phyloP scores from a whole-genome alignment of 2,329 filamentous ascomycete genomes.

The Pseudogymnoascus verrucosus region DNA sequence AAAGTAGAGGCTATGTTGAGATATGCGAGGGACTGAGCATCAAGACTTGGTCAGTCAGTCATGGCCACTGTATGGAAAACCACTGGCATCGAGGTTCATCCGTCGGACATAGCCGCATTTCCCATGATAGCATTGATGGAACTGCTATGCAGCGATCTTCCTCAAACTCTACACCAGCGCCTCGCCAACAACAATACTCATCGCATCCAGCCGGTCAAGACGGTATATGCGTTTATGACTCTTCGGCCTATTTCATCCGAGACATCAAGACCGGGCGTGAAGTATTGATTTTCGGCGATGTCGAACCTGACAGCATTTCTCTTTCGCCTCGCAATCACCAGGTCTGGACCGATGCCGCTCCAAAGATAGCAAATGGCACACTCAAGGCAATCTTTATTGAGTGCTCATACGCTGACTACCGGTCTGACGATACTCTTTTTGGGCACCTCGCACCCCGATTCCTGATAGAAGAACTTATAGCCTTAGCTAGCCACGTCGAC shows the following conservation, averaged over 20 bases:
- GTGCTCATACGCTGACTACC: slow-evolving; percentile 82
- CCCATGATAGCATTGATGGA: neutral
- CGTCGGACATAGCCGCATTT: slow-evolving; percentile 9
- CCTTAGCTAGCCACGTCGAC: slow-evolving; percentile 46
- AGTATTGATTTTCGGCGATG: slow-evolving; percentile 89
- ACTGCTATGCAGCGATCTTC: neutral
- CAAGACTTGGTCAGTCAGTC: slow-evolving; percentile 78
- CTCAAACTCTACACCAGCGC: neutral
- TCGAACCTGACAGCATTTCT: slow-evolving; percentile 84
- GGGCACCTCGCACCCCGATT: slow-evolving; percentile 83
- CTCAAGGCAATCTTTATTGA: slow-evolving; percentile 87
- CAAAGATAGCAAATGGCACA: slow-evolving; percentile 65
- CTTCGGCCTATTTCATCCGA: slow-evolving; percentile 88
- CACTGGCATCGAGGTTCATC: slow-evolving; percentile 55
- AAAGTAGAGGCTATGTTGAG: slow-evolving; percentile 68
- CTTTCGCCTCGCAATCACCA: slow-evolving; percentile 70
- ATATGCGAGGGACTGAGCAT: slow-evolving; percentile 84
- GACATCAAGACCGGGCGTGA: slow-evolving; percentile 63
- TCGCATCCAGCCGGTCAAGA: slow-evolving; percentile 26
- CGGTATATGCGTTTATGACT: slow-evolving; percentile 66
- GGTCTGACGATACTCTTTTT: slow-evolving; percentile 70
- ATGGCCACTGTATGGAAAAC: slow-evolving; percentile 78
- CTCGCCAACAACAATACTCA: neutral
- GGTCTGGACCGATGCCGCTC: slow-evolving; percentile 84
- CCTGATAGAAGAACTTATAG: slow-evolving; percentile 68